Evolutionary conservation across 2,329 filamentous ascomycete species (phyloP).

Genomic region (Pseudocercospora fijiensis): DNA sequence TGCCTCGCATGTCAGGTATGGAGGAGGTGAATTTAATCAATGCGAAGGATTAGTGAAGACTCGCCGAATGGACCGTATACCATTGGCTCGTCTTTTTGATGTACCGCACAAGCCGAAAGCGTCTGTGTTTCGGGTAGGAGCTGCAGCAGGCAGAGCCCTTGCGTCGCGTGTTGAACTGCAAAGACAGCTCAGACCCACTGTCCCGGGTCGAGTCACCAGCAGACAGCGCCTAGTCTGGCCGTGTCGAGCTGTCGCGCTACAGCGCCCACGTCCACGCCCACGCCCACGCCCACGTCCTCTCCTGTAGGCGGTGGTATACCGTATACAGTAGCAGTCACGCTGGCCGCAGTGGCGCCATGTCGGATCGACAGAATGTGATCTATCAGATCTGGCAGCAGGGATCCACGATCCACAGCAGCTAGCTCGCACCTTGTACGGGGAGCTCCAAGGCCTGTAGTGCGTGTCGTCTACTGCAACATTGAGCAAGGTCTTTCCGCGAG

Average conservation of each 20-base stretch:
- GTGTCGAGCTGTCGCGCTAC: too few relatives aligned
- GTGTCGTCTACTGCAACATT: background rate
- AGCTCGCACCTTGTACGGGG: background rate
- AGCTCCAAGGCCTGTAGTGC: background rate
- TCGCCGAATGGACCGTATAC: constrained; percentile 11
- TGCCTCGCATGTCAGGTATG: constrained; percentile 16
- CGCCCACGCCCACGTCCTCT: background rate
- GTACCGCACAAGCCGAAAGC: constrained; percentile 9
- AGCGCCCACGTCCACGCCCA: background rate
- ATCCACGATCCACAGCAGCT: background rate
- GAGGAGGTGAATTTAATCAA: constrained; percentile 8
- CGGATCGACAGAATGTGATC: constrained; percentile 12
- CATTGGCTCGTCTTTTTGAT: constrained; percentile 14
- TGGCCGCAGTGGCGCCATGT: background rate
- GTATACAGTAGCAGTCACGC: background rate
- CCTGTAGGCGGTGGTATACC: background rate
- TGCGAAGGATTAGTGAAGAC: background rate
- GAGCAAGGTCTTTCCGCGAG: background rate
- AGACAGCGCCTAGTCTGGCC: background rate
- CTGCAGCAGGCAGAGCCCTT: constrained; percentile 17
- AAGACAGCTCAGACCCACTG: constrained; percentile 5
- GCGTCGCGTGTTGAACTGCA: background rate
- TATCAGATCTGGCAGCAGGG: constrained; percentile 11
- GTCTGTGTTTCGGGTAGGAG: constrained; percentile 17
- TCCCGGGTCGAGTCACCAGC: background rate